phyloP scores from a whole-genome alignment of 805 yeast genomes.

The Yarrowia deformans region DNA sequence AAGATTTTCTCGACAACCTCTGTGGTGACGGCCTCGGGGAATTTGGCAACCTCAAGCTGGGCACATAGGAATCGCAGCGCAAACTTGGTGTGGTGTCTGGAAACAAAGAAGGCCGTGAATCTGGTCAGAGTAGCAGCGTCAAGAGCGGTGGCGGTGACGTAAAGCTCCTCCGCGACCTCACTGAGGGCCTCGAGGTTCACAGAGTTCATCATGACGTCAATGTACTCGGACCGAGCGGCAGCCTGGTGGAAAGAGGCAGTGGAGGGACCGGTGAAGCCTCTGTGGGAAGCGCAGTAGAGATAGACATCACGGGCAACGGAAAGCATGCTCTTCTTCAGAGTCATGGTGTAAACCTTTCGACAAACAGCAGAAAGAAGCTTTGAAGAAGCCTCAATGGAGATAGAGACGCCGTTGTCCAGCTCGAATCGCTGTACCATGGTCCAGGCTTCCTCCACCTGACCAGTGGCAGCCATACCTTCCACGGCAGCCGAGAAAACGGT shows the following conservation, averaged over 20 bases:
- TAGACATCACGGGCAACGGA: constrained; percentile 10
- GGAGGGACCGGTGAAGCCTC: neutral
- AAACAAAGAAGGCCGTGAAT: neutral
- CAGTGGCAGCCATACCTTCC: constrained; percentile 1
- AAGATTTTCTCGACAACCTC: neutral
- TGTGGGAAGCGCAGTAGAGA: constrained; percentile 28
- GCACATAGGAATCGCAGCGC: constrained; percentile 26
- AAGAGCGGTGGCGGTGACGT: constrained; percentile 25
- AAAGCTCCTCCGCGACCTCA: constrained; percentile 29
- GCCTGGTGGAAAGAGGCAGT: neutral
- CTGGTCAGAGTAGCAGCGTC: constrained; percentile 13
- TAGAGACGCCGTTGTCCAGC: constrained; percentile 10
- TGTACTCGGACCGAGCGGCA: constrained; percentile 7
- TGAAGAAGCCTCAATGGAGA: constrained; percentile 5
- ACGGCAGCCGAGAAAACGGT: constrained; percentile 11
- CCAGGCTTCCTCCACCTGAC: constrained; percentile 11
- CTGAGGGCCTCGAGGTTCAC: neutral
- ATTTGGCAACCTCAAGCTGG: constrained; percentile 16
- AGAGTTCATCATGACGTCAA: neutral
- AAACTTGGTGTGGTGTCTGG: constrained; percentile 6
- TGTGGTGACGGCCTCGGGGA: neutral
- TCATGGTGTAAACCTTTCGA: neutral
- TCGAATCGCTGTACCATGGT: constrained; percentile 18
- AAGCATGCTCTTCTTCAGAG: neutral
- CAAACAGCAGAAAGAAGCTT: constrained; percentile 11